Conservation (phyloP, 2,329 filamentous ascomycete genomes). For the Apiospora koreana region DNA sequence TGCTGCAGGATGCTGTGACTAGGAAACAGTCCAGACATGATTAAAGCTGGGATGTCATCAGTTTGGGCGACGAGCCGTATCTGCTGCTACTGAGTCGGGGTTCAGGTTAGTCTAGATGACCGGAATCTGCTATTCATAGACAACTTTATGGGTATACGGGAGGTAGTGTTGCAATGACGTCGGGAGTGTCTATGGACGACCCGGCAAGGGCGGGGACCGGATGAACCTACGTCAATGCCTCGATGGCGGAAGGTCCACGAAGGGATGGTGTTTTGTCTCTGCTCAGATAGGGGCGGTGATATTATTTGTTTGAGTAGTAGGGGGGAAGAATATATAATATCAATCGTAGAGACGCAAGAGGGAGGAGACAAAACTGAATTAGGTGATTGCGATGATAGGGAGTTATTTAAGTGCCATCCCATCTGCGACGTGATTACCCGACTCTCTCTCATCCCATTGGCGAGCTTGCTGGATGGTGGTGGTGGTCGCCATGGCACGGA, state of each 20-base stretch:
- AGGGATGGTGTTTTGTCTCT: neutral
- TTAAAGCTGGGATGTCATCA: constrained; percentile 19
- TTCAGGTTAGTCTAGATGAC: neutral
- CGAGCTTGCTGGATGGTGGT: neutral
- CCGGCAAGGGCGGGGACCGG: neutral
- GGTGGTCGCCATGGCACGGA: neutral
- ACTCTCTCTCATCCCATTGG: neutral
- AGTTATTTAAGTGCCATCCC: neutral
- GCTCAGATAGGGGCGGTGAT: neutral
- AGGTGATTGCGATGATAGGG: constrained; percentile 1
- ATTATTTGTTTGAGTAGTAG: neutral
- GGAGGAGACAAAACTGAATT: neutral
- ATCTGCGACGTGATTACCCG: constrained; percentile 8
- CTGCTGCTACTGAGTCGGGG: neutral
- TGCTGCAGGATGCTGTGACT: constrained; percentile 53
- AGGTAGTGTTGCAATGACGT: neutral
- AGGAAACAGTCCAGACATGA: constrained; percentile 59
- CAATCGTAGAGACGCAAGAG: neutral
- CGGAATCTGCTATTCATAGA: neutral
- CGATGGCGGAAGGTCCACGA: neutral
- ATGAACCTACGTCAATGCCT: neutral
- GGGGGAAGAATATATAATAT: neutral
- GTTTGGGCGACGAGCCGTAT: neutral
- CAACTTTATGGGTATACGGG: neutral
- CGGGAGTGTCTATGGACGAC: neutral